Conservation (phyloP, 2,329 filamentous ascomycete genomes). For the Pyricularia pennisetigena region DNA sequence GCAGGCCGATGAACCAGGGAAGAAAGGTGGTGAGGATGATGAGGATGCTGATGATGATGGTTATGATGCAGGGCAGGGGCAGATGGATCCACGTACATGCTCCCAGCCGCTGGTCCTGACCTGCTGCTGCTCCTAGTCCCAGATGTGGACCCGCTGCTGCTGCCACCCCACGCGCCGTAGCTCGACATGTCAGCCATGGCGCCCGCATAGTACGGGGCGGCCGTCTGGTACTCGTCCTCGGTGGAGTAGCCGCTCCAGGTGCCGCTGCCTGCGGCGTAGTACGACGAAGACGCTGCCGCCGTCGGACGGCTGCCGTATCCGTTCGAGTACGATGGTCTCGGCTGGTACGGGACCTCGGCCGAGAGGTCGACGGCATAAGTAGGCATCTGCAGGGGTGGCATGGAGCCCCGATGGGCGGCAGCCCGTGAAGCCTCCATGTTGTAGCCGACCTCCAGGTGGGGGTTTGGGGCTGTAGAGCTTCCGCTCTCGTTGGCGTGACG, state of each 20-base stretch:
- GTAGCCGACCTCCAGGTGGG: constrained; percentile 3
- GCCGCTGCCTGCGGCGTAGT: neutral
- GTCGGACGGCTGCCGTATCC: neutral
- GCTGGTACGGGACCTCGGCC: neutral
- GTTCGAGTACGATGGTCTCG: neutral
- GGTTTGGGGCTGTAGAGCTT: neutral
- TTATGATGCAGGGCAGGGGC: neutral
- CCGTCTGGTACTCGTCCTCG: neutral
- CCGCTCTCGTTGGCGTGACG: constrained; percentile 1
- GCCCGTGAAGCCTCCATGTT: constrained; percentile 3
- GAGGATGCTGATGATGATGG: neutral
- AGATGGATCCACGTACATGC: constrained; percentile 3
- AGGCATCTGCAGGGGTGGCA: constrained; percentile 2
- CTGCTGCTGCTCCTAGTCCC: neutral
- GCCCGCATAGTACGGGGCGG: neutral
- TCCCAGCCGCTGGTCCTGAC: neutral
- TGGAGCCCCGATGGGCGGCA: neutral
- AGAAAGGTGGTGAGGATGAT: neutral
- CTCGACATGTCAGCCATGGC: neutral
- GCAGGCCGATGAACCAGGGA: neutral
- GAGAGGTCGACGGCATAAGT: neutral
- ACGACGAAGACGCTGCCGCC: neutral
- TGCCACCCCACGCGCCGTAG: neutral
- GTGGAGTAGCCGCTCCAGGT: neutral
- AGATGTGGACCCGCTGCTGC: neutral